These are phyloP conservation scores for Thalassiosira oceanica DNA, from an alignment of 352 stramenopile species.

Conservation along the genomic window DNA sequence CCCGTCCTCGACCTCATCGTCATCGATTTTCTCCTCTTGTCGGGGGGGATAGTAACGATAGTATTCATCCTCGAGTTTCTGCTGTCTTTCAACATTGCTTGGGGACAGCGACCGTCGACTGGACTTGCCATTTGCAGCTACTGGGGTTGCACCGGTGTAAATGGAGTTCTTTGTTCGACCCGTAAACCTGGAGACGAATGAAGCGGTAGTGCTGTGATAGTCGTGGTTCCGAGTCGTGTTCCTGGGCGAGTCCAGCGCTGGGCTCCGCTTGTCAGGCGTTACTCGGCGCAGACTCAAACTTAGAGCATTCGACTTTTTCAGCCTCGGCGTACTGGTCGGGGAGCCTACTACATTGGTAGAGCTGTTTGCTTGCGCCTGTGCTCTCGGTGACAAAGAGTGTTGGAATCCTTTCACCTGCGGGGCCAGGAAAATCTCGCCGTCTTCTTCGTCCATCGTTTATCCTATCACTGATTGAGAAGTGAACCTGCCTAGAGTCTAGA, in stretches of 20 bases:
- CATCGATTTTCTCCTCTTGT: conserved; percentile 12
- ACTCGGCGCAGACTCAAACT: conserved; percentile 20
- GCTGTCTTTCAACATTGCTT: conserved; percentile 12
- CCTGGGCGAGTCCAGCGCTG: too few species aligned
- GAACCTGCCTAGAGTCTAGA: too few species aligned
- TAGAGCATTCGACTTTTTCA: conserved; percentile 5
- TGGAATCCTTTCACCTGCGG: too few species aligned
- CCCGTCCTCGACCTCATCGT: conserved; percentile 9
- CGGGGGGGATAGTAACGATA: conserved; percentile 7
- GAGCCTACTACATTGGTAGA: too few species aligned
- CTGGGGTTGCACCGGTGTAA: conserved; percentile 2
- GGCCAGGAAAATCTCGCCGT: too few species aligned
- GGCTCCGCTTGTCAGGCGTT: conserved; percentile 13
- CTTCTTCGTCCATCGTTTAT: too few species aligned
- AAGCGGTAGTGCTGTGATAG: not conserved
- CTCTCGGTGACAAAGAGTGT: too few species aligned
- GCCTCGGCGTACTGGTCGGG: too few species aligned
- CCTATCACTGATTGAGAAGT: too few species aligned
- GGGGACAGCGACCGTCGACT: not conserved
- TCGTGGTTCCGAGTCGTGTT: not conserved
- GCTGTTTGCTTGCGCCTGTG: too few species aligned
- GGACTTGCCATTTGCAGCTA: not conserved
- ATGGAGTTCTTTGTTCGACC: not conserved
- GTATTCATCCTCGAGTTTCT: conserved; percentile 44
- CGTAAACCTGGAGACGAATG: conserved; percentile 13